Evolutionary conservation across 2,329 filamentous ascomycete genomes (phyloP).

Genomic region (Ophiostoma novo-ulmi): DNA sequence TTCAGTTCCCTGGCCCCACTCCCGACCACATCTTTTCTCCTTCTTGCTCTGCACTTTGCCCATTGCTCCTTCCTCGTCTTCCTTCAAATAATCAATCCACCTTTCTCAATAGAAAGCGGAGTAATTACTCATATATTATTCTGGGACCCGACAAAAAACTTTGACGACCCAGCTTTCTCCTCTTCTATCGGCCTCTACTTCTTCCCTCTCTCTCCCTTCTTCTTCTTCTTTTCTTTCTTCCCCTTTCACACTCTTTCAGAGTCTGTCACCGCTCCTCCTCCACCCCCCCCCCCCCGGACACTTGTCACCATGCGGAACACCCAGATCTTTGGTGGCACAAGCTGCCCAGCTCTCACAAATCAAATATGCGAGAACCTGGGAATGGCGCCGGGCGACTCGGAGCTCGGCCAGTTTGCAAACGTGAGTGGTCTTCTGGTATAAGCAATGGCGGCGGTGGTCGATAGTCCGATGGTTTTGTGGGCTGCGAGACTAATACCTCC

Average conservation of each 20-base stretch:
- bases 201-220: neutral
- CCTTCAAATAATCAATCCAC: neutral
- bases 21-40: constrained; percentile 7
- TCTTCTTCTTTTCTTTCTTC: neutral
- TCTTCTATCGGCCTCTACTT: neutral
- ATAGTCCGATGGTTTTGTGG: neutral
- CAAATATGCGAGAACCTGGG: constrained; percentile 65
- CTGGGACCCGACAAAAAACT: constrained; percentile 5
- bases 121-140: constrained; percentile 6
- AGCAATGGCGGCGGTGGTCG: constrained; percentile 11
- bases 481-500: constrained; percentile 22
- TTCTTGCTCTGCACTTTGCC: neutral
- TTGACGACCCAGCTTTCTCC: constrained; percentile 11
- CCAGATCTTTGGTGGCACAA: constrained; percentile 63
- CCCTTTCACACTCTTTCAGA: neutral
- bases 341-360: constrained; percentile 58
- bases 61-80: constrained; percentile 5
- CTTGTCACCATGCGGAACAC: constrained; percentile 43
- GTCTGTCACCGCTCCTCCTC: constrained; percentile 16
- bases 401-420: constrained; percentile 67
- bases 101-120: constrained; percentile 1
- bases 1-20: constrained; percentile 6
- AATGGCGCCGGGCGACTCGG: constrained; percentile 59
- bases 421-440: constrained; percentile 33
- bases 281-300: neutral